Evolutionary conservation across 345 rosid species (phyloP), one percentile per base, ranked within the genome.

Genomic region (Eucalyptus albens): DNA sequence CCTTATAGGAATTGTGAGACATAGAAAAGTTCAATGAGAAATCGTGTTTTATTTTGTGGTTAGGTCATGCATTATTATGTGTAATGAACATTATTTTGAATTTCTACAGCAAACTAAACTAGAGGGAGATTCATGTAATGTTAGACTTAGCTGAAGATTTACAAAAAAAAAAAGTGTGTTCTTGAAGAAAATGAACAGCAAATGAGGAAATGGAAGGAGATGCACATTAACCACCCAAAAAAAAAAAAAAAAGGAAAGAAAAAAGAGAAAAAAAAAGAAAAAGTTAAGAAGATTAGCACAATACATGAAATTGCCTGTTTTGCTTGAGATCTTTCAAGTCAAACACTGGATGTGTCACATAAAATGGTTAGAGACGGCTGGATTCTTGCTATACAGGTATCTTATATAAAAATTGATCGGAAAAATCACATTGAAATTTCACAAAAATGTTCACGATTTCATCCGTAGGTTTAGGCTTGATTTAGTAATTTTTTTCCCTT

Each of bases 341-440:
- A 27, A 6, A 60, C 6, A 26, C 8, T 27, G 2, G 17, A 62
- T 3, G 31, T 13, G 33, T 7, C 33, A 6, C 4, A 4, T 27
- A 62, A 7, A 12, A 62, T 6, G 14, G 4, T 1, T 4, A n/a
- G 1, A 0, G 9, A 62, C 2, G 69, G 29, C 14, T 59, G 6
- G 3, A 2, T 21, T 55, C 5, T 21, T 55, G 26, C 26, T 2
- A 55, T 55, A 10, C 26, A 1, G 1, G 11, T 8, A 55, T 55
- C 21, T 55, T 4, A 9, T 1, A 8, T 2, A 55, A 55, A 19
- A 19, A 55, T 55, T 55, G 26, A 55, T 55, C 0, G 11, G 59
- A 55, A 55, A 8, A 4, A 55, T 0, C 26, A 8, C 5, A 55
- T 21, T 1, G 8, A 55, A 4, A 55, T 21, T 55, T 55, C 15